A percentile compares a stretch with the other conserved stretches of the same genome.
Conservation (phyloP, 2,329 filamentous ascomycete genomes). For the Colletotrichum chrysophilum region DNA sequence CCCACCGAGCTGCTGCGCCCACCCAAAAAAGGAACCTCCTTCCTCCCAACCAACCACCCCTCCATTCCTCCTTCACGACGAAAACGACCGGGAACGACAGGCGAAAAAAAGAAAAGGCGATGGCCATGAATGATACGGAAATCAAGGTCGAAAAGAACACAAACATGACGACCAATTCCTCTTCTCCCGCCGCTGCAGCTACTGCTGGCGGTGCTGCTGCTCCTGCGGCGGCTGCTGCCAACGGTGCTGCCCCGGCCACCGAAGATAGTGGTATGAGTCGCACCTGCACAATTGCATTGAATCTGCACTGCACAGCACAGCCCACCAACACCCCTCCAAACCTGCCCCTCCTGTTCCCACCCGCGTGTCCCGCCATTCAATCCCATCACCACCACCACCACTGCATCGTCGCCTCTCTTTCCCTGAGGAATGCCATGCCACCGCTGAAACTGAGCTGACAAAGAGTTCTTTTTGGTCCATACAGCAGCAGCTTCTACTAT, state of each 20-base stretch:
- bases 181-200: conserved; percentile 33
- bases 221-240: conserved; percentile 26
- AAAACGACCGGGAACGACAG: conserved; percentile 25
- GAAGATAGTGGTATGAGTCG: conserved; percentile 44
- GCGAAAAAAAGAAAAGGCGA: conserved; percentile 30
- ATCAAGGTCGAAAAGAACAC: conserved; percentile 40
- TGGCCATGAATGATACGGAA: conserved; percentile 46
- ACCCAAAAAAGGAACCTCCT: conserved; percentile 26
- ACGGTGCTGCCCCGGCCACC: conserved; percentile 29
- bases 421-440: background rate
- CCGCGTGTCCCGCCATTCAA: background rate
- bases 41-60: conserved; percentile 25
- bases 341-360: conserved; percentile 34
- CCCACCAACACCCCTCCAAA: conserved; percentile 22
- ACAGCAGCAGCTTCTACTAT: conserved; percentile 49
- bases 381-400: conserved; percentile 22
- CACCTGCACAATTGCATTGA: conserved; percentile 26
- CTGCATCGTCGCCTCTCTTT: background rate
- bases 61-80: conserved; percentile 23
- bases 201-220: conserved; percentile 28
- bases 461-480: background rate
- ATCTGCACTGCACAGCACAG: conserved; percentile 6
- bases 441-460: conserved; percentile 31
- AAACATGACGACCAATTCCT: conserved; percentile 40
- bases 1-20: conserved; percentile 8